Base-by-base conservation (phyloP, 176 grass and related monocot genomes). In the Oryza rufipogon region DNA sequence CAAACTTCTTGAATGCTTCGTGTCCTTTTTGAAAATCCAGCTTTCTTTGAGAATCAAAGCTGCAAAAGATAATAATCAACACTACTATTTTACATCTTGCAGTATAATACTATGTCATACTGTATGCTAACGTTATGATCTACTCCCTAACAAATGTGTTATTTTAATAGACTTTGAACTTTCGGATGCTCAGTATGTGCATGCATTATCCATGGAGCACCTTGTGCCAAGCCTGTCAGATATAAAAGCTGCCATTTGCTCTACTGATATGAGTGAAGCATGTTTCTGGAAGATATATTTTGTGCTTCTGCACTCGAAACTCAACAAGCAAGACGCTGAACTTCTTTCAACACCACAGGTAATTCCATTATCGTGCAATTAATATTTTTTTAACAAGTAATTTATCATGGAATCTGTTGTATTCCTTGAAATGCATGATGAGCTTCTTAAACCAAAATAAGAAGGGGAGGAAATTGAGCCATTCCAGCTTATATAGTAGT, bases 251-350 rank as follows among this genome's bases (percentile, higher is more conserved):
- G 80, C 77, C 22, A 78, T 95, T 81, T 95, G 93, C 68, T 90
- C 93, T 66, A 86, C 80, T 76, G 90, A 92, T 75, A 95, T 95
- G 93, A 90, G 80, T 80, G 93, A 95, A 84, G 83, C 76, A 54
- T 92, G 83, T 64, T 95, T 95, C 68, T 95, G 93, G 93, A 95
- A 95, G 86, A 95, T 92, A 17, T 95, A 95, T 81, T 95, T 95
- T 78, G 93, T 95, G 34, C 90, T 95, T 78, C 58, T 95, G 80
- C 88, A 92, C 71, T 95, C 90, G 28, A 92, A 90, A 76, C 93
- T 95, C 26, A 88, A 42, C 52, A 88, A 74, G 22, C 73, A 89
- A 78, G 93, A 95, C 76, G 86, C 80, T 67, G 88, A 92, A 71
- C 83, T 92, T 88, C 73, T 95, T 64, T 92, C 90, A 66, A 92